A percentile compares a stretch with the other conserved stretches of the same genome.
Evolutionary conservation across 2,329 filamentous ascomycete genomes (phyloP).

Genomic region (Ophiostoma australiae): DNA sequence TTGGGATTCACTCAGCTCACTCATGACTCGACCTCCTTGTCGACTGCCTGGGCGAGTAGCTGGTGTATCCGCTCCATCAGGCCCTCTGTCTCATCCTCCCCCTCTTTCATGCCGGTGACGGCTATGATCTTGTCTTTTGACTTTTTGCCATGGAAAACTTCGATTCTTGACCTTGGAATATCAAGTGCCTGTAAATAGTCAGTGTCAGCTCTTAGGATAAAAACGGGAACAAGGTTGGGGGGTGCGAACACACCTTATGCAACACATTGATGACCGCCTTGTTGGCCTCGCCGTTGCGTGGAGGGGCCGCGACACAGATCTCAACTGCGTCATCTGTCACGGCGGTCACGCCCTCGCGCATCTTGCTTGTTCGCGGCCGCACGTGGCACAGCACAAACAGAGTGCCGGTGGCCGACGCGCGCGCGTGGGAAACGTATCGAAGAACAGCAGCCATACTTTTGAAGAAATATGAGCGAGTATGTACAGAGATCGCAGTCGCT

Average conservation of each 20-base stretch:
- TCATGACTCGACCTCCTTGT: not conserved
- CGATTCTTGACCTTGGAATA: conserved; percentile 59
- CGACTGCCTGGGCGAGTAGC: conserved; percentile 20
- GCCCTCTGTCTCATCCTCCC: conserved; percentile 17
- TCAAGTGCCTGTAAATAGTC: conserved; percentile 45
- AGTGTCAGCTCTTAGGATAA: not conserved
- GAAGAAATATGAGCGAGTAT: not conserved
- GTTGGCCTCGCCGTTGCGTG: conserved; percentile 65
- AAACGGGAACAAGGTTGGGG: not conserved
- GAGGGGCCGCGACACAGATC: conserved; percentile 60
- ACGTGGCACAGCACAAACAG: conserved; percentile 62
- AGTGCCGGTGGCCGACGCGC: conserved; percentile 42
- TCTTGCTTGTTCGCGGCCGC: conserved; percentile 59
- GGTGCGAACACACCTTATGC: conserved; percentile 45
- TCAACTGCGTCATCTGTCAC: conserved; percentile 56
- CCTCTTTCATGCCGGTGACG: conserved; percentile 32
- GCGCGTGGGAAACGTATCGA: conserved; percentile 45
- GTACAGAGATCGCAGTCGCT: not conserved
- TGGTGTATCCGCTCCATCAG: conserved; percentile 20
- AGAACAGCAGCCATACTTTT: conserved; percentile 31
- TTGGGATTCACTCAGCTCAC: not conserved
- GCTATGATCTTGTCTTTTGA: conserved; percentile 60
- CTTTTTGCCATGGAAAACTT: conserved; percentile 59
- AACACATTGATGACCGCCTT: conserved; percentile 59
- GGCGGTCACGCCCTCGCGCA: conserved; percentile 55